Base-by-base conservation (phyloP, 2,329 filamentous ascomycete species). In the Pyrenochaeta sp. region DNA sequence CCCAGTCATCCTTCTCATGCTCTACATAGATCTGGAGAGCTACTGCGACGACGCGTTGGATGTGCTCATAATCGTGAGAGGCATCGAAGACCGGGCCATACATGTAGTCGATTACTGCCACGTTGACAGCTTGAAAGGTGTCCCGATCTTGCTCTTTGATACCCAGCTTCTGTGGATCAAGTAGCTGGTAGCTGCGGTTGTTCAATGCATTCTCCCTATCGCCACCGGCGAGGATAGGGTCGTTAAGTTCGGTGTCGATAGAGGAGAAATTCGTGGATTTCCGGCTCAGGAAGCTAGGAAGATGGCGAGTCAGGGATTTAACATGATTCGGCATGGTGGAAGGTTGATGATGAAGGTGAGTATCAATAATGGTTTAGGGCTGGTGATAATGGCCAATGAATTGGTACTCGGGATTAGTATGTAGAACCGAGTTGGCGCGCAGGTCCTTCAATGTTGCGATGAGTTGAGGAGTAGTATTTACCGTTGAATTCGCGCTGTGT, bases 1-100 rank as follows among this genome's bases (percentile, higher is more conserved):
- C 54, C 54, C 54, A 66, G 1, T 53, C 46, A 0, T 72, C 69
- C 50, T 76, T 59, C 72, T 73, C 77, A 45, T 87, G 83, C 37
- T 75, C 73, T 39, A 80, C 71, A 65, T 90, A 84, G 60, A 92
- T 89, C 69, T 85, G 80, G 46, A 85, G 86, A 3, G 91, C 86
- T 25, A 93, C 83, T 13, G 83, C 81, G 30, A 92, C 81, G 22
- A 96, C 92, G 50, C 93, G 89, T 66, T 86, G 82, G 68, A 96
- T 90, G 76, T 97, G 93, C 61, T 86, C 83, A 81, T 91, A 95
- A 80, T 96, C 91, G 80, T 96, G 92, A 2, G 91, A 94, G 46
- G 87, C 86, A 77, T 96, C 92, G 78, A 92, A 92, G 62, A 86
- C 83, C 45, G 86, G 82, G 89, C 93, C 94, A 81, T 91, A 92